phyloP scores from a whole-genome alignment of 306 rosid genomes.

The Acacia confusa region DNA sequence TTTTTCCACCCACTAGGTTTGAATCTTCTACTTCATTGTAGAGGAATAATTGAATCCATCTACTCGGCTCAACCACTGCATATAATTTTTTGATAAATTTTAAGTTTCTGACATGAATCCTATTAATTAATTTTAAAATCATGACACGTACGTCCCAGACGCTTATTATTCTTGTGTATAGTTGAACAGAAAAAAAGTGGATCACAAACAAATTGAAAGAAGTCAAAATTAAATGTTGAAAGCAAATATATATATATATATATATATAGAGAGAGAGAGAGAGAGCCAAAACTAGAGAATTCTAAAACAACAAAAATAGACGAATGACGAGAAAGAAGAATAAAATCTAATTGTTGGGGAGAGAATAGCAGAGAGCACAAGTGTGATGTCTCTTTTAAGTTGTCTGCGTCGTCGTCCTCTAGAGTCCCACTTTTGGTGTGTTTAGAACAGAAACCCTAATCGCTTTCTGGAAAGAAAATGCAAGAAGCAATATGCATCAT shows the following conservation, averaged over 20 bases:
- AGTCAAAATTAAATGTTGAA: neutral
- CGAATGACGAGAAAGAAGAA: neutral
- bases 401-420: neutral
- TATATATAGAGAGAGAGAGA: no score
- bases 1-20: no score
- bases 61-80: no score
- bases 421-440: constrained; percentile 3
- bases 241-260: neutral
- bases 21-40: no score
- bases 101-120: no score
- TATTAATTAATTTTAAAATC: no score
- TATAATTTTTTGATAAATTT: no score
- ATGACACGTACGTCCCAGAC: neutral
- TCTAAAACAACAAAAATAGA: neutral
- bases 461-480: neutral
- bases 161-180: neutral
- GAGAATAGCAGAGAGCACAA: constrained; percentile 19
- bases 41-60: no score
- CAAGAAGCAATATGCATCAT: neutral
- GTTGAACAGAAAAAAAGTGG: neutral
- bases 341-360: neutral
- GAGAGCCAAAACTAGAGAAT: neutral
- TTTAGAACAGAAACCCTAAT: neutral
- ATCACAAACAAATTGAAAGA: neutral
- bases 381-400: neutral